A percentile compares a stretch with the other conserved stretches of the same genome.
Evolutionary conservation across 371 early-diverging fungal genomes (phyloP).

Genomic region (Quaeritorhiza haematococci): DNA sequence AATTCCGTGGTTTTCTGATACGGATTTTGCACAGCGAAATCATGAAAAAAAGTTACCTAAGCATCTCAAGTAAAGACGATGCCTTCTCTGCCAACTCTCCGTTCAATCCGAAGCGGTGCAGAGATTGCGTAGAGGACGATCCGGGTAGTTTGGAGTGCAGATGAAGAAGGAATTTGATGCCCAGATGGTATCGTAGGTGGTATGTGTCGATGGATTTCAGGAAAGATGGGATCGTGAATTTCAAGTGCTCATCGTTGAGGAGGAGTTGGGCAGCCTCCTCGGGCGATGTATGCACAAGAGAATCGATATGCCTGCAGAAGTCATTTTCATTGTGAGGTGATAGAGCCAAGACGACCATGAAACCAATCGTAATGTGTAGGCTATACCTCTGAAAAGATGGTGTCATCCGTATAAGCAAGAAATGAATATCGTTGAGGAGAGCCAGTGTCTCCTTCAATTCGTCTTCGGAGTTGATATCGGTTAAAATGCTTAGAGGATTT

Average conservation of each 20-base stretch:
- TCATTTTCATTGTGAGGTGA: not conserved
- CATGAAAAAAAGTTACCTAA: too few species aligned
- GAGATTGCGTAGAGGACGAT: too few species aligned
- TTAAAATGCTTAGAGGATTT: conserved; percentile 75
- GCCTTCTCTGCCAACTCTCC: too few species aligned
- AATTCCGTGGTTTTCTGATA: too few species aligned
- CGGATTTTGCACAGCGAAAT: too few species aligned
- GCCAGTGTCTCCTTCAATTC: conserved; percentile 32
- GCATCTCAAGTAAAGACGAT: too few species aligned
- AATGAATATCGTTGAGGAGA: conserved; percentile 41
- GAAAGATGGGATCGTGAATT: conserved; percentile 36
- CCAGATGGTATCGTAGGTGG: conserved; percentile 46
- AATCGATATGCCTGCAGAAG: conserved; percentile 39
- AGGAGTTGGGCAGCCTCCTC: conserved; percentile 46
- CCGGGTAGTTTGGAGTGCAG: too few species aligned
- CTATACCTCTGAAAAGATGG: conserved; percentile 58
- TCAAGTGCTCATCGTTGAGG: conserved; percentile 49
- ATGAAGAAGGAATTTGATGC: conserved; percentile 44
- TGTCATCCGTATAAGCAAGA: conserved; percentile 61
- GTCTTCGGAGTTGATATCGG: conserved; percentile 7
- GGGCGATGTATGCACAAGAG: conserved; percentile 37
- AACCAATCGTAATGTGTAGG: too few species aligned
- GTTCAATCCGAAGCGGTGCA: too few species aligned
- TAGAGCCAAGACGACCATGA: too few species aligned
- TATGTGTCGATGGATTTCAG: conserved; percentile 40